Base-by-base conservation (phyloP, 345 rosid genomes). In the Cardamine resedifolia region DNA sequence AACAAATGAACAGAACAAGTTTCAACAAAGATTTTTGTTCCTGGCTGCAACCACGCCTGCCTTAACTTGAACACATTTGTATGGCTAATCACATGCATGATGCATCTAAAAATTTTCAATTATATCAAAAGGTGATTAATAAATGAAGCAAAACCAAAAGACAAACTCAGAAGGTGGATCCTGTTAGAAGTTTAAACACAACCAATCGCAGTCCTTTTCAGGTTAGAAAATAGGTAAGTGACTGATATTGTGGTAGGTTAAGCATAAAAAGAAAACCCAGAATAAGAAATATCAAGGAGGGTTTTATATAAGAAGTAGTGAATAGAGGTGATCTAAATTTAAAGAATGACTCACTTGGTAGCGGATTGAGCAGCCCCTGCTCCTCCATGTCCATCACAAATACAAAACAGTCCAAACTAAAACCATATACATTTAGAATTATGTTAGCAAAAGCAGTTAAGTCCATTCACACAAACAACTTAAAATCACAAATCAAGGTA, bases 381-480 rank as follows among this genome's bases (percentile, higher is more conserved):
- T 63, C 99, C 98, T 58, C 97, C 96, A 79, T 96, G 98, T 72
- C 99, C 99, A 86, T 92, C 99, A 80, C 97, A 96, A 76, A 96
- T 82, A 64, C 97, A 90, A 83, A 96, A 96, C 65, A 90, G 68
- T 68, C 99, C 99, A 78, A 90, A 92, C 99, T 96, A 88, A 79
- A 80, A 80, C 64, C 34, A 6, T 59, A 24, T 34, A 34, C 53
- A 78, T 52, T 23, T 36, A 44, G 19, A 59, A 33, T 18, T 26
- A 34, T 26, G 50, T 61, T 66, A 65, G 76, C 48, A 48, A 15
- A 50, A 64, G 61, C 63, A 68, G 60, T 47, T 71, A 77, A 63
- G 52, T 30, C 24, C 56, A 66, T 31, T 38, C 48, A 53, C 62
- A 61, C 65, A 55, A 39, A 51, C 41, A 77, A 72, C 20, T 49